Evolutionary conservation across 192 early-diverging fungal genomes (phyloP), one percentile per base, ranked within the genome.

Genomic region (Coemansia sp.): DNA sequence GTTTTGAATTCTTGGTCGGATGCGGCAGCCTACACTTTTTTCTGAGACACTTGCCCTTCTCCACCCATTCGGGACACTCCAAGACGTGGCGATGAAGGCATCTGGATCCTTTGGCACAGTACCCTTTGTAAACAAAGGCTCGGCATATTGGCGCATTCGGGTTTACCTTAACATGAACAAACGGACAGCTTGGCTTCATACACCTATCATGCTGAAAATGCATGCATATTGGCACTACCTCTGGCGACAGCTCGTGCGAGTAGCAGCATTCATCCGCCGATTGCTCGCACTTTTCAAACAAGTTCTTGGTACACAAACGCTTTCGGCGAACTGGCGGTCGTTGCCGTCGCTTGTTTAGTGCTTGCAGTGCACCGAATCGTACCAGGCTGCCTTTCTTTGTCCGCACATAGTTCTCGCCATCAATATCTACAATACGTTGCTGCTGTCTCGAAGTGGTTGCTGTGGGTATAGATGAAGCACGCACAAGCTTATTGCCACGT

Each of bases 21-120:
- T 90, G 89, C 2, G 88, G 86, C 63, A 88, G 68, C 5, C 80
- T 79, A 60, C 89, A 91, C 19, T 83, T 85, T 15, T 61, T 51
- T 24, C 66, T 73, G 15, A 70, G 57, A 57, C 89, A 91, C 23
- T 84, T 84, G 10, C 76, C 75, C 22, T 85, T 84, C 15, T 86
- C 86, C 0, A 77, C 83, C 81, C 87, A 89, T 62, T 87, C 86
- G 0, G 89, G 89, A 43, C 89, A 91, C 19, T 89, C 83, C 70
- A 84, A 83, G 4, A 89, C 82, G 69, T 91, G 89, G 3, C 86
- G 82, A 53, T 87, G 69, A 17, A 68, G 66, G 59, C 89, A 91
- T 6, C 65, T 60, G 0, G 21, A 27, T 17, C 86, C 89, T 41
- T 81, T 77, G 10, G 81, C 70, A 62, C 89, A 91, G 63, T 73